Evolutionary conservation across 257 asterid genomes (phyloP), one percentile per base, ranked within the genome.

Genomic region (Solanum boliviense): DNA sequence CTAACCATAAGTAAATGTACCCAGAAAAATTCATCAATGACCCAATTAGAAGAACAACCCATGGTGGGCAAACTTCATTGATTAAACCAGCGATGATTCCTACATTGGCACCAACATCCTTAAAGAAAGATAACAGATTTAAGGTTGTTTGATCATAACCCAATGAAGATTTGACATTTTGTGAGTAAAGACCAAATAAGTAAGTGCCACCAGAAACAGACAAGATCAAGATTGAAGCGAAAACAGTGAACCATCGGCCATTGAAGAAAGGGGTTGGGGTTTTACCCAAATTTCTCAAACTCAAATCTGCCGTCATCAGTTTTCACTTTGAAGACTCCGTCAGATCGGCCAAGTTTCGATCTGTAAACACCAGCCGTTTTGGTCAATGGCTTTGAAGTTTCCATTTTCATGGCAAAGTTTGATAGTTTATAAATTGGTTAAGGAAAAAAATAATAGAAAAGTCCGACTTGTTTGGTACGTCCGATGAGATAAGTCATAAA

Each of bases 91-190:
- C 81, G 10, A 94, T 92, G 68, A 94, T 76, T 5, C 98, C 98
- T 5, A 95, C 96, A 89, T 94, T 95, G 62, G 94, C 83, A 2
- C 98, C 98, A 18, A 93, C 84, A 88, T 95, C 98, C 38, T 95
- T 95, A 93, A 93, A 95, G 87, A 94, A 94, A 36, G 95, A 91
- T 31, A 95, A 92, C 31, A 93, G 90, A 88, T 91, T 94, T 34
- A 95, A 93, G 85, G 98, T 95, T 1, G 96, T 90, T 84, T 95
- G 98, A 89, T 94, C 98, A 83, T 94, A 95, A 5, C 97, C 98
- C 1, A 95, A 89, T 8, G 91, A n/a, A 3, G 5, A 3, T 85
- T 95, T 95, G 58, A 95, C 91, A 11, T 89, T 89, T 3, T 25
- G 84, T 5, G 98, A 95, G 87, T 94, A 94, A 3, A 92, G 89